These are phyloP conservation scores for Termitomyces sp. DNA, from an alignment of 768 basidiomycete genomes.

Conservation along the genomic window DNA sequence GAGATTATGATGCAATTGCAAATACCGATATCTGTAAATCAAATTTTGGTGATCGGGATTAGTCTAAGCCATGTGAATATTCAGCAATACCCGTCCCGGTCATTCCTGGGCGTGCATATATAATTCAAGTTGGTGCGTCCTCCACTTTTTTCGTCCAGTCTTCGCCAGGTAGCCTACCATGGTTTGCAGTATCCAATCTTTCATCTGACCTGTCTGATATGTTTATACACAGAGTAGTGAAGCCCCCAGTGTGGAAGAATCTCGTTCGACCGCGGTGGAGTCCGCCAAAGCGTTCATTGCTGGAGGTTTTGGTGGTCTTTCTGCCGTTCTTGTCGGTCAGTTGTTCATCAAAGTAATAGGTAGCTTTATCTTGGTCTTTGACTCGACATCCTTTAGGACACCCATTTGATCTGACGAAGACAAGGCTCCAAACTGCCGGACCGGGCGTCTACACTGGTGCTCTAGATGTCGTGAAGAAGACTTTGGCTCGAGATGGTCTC, in stretches of 20 bases:
- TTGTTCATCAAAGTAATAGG: constrained; percentile 12
- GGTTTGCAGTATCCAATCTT: constrained; percentile 9
- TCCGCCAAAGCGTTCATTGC: constrained; percentile 83
- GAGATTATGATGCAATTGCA: not conserved
- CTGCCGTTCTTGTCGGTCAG: constrained; percentile 88
- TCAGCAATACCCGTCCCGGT: constrained; percentile 3
- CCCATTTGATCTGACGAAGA: constrained; percentile 96
- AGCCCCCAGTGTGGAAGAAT: constrained; percentile 33
- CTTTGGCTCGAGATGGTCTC: constrained; percentile 86
- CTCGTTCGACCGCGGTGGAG: constrained; percentile 39
- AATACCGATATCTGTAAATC: not conserved
- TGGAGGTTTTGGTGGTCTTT: constrained; percentile 89
- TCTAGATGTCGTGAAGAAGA: constrained; percentile 89
- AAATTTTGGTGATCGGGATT: not conserved
- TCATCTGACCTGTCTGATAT: not conserved
- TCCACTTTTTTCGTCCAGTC: not conserved
- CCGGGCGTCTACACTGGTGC: constrained; percentile 90
- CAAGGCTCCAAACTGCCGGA: constrained; percentile 89
- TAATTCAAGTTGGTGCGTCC: not conserved
- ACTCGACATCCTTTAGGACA: constrained; percentile 56
- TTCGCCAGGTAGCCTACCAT: constrained; percentile 10
- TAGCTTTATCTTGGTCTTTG: not conserved
- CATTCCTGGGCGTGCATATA: not conserved
- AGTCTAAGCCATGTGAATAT: not conserved
- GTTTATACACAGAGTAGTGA: constrained; percentile 29